Evolutionary conservation across 2,329 filamentous ascomycete genomes (phyloP), one percentile per base, ranked within the genome.

Genomic region (Myriosclerotinia curreyana): DNA sequence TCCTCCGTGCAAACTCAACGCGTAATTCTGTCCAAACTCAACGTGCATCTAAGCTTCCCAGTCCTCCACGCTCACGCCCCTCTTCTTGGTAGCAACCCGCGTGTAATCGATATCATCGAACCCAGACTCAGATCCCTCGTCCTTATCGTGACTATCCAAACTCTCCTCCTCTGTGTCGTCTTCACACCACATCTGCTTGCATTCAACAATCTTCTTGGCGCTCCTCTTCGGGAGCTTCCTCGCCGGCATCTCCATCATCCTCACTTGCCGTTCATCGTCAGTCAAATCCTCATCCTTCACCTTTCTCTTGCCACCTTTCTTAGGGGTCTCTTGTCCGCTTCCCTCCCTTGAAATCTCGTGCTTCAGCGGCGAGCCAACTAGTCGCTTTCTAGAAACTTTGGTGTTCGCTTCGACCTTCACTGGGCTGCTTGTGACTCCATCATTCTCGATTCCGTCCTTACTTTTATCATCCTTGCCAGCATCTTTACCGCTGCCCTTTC

Each of bases 81-180:
- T 40, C 22, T 51, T 60, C 14, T 51, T 51, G 17, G 38, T 40
- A 6, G 11, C 44, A 28, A 20, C 12, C 14, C 0, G 46, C 20
- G 54, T 38, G 6, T 60, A 40, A 50, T 60, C 46, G 5, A 51
- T 50, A 38, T 60, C 46, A 31, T 60, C 56, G 38, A 60, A 60
- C 0, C 31, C 56, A 51, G 46, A 60, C 7, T 8, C 20, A 14
- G 5, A 12, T 2, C 7, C 28, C n/a, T 60, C 46, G 3, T 51
- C 34, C 22, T 50, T 11, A 38, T 2, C 17, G 17, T 49, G 3
- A 11, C 0, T n/a, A 49, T 38, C 15, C 2, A 8, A 5, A 15
- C 1, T n/a, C 22, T 56, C 34, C 3, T 20, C 17, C 34, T 38
- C 56, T 1, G 8, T 58, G 15, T 40, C 34, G 40, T 40, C 11